Percentiles rank a stretch among this genome's conserved stretches.
phyloP scores from a whole-genome alignment of 208 protist species.

The Leishmania gerbilli region DNA sequence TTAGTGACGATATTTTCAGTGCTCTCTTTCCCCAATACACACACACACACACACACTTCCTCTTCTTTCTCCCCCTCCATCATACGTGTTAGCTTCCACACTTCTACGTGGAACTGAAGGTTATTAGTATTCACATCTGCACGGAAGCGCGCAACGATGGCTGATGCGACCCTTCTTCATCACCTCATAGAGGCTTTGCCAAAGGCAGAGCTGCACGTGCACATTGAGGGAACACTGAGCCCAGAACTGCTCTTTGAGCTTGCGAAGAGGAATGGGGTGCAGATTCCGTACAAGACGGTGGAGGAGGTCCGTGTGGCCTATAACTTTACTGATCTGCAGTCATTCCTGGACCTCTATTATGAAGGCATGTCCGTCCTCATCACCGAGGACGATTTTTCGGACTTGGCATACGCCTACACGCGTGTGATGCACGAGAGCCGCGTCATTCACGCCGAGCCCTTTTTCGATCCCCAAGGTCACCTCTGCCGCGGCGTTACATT shows the following conservation, averaged over 20 bases:
- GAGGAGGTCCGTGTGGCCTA: conserved; percentile 52
- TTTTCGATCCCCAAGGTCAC: conserved; percentile 67
- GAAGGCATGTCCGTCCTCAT: conserved; percentile 46
- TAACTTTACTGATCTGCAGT: conserved; percentile 51
- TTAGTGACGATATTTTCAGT: background rate
- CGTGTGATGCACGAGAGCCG: conserved; percentile 30
- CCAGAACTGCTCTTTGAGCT: conserved; percentile 58
- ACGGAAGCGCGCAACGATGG: conserved; percentile 8
- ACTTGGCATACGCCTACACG: conserved; percentile 52
- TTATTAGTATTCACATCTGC: background rate
- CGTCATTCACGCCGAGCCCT: conserved; percentile 50
- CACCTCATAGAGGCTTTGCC: conserved; percentile 41
- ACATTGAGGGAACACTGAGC: conserved; percentile 62
- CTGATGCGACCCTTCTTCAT: conserved; percentile 8
- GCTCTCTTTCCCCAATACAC: background rate
- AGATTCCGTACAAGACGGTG: conserved; percentile 39
- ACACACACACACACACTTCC: background rate
- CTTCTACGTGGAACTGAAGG: background rate
- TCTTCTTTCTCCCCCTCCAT: background rate
- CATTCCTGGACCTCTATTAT: conserved; percentile 68
- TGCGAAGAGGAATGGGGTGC: conserved; percentile 38
- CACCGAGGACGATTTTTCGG: conserved; percentile 53
- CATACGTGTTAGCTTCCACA: too few species aligned
- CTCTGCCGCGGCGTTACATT: conserved; percentile 42
- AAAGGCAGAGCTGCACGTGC: conserved; percentile 66